Percentiles rank a stretch among this genome's conserved stretches.
Conservation (phyloP, 2,329 filamentous ascomycete genomes). For the Aspergillus costaricaensis region DNA sequence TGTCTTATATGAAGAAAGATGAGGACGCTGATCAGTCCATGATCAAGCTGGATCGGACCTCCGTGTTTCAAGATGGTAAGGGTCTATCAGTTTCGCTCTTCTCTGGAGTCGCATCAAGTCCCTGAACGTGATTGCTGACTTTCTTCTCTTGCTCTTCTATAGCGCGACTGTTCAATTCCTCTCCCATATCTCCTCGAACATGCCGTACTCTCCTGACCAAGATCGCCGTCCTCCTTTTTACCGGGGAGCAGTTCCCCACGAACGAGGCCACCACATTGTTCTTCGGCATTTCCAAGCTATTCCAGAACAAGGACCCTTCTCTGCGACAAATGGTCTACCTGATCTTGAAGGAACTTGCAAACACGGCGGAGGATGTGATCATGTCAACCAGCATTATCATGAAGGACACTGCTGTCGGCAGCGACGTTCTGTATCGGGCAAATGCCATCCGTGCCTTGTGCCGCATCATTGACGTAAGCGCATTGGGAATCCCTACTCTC, state of each 20-base stretch:
- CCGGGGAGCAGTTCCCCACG: constrained; percentile 92
- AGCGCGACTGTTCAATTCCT: constrained; percentile 98
- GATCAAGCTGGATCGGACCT: constrained; percentile 96
- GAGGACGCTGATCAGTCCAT: constrained; percentile 92
- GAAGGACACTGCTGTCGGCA: constrained; percentile 97
- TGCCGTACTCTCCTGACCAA: constrained; percentile 97
- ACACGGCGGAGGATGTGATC: constrained; percentile 96
- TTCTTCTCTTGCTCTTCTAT: neutral
- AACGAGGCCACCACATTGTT: constrained; percentile 98
- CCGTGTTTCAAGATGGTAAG: constrained; percentile 97
- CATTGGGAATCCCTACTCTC: neutral
- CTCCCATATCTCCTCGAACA: constrained; percentile 93
- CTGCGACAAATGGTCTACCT: constrained; percentile 98
- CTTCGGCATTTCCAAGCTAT: constrained; percentile 98
- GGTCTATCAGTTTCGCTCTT: constrained; percentile 20
- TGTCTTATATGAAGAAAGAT: constrained; percentile 99
- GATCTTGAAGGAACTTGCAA: constrained; percentile 94
- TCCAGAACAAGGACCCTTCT: constrained; percentile 98
- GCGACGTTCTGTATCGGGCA: constrained; percentile 88
- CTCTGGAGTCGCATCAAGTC: constrained; percentile 21
- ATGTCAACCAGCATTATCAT: constrained; percentile 99
- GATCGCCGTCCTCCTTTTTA: constrained; percentile 93
- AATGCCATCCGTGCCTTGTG: constrained; percentile 96
- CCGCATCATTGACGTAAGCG: constrained; percentile 87
- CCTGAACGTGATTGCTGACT: constrained; percentile 23